Conservation (phyloP, 2,329 filamentous ascomycete species). For the Ceratocystis huliohia region DNA sequence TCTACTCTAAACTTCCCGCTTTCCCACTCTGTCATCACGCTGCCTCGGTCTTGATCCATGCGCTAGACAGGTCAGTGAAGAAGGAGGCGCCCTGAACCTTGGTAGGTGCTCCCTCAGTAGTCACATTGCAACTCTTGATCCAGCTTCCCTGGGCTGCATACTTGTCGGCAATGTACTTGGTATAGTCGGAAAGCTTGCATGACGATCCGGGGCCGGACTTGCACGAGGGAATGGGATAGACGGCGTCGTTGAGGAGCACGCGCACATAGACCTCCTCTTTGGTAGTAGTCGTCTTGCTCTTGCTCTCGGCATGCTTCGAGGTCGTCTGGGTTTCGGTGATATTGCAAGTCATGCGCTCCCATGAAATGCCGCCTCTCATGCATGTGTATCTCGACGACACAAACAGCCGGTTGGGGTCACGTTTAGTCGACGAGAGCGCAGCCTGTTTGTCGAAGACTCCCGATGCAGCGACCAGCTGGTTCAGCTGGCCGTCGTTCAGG, state of each 20-base stretch:
- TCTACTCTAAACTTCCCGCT: neutral
- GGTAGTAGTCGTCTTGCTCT: constrained; percentile 13
- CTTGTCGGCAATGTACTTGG: constrained; percentile 34
- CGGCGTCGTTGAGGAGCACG: constrained; percentile 48
- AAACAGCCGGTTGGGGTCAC: constrained; percentile 39
- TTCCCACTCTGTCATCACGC: neutral
- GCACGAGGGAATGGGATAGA: constrained; percentile 47
- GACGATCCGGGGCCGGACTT: constrained; percentile 42
- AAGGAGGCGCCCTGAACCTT: constrained; percentile 37
- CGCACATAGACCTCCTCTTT: constrained; percentile 38
- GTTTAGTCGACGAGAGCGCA: constrained; percentile 35
- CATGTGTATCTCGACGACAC: constrained; percentile 43
- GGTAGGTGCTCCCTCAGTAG: constrained; percentile 30
- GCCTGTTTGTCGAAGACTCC: constrained; percentile 49
- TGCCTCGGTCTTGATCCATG: constrained; percentile 27
- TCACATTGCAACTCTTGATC: constrained; percentile 37
- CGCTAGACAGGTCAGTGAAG: constrained; percentile 34
- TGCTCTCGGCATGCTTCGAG: constrained; percentile 14
- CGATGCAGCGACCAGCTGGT: constrained; percentile 44
- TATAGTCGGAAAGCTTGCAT: constrained; percentile 38
- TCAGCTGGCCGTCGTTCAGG: constrained; percentile 54
- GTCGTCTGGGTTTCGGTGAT: constrained; percentile 15
- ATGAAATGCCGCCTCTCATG: constrained; percentile 53
- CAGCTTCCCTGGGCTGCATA: constrained; percentile 39
- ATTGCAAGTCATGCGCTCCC: constrained; percentile 48